These are phyloP conservation scores for Cystobasidium ongulense DNA, from an alignment of 768 basidiomycete genomes.

Conservation along the genomic window DNA sequence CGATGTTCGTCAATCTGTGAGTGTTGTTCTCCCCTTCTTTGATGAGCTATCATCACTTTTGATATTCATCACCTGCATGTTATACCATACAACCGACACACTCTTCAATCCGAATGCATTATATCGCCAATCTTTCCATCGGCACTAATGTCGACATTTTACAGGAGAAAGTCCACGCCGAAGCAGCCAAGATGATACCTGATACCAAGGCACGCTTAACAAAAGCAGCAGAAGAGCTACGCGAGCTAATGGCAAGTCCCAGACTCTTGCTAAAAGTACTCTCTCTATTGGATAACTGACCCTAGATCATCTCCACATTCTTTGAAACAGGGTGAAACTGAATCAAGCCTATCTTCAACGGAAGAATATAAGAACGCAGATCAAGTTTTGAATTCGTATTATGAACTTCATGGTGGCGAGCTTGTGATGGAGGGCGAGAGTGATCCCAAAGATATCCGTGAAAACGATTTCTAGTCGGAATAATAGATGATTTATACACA, in stretches of 20 bases:
- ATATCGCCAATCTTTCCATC: background rate
- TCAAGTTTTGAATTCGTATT: conserved; percentile 2
- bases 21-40: background rate
- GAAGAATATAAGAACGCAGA: conserved; percentile 26
- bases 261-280: background rate
- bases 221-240: conserved; percentile 23
- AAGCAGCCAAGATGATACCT: conserved; percentile 27
- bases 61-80: no score
- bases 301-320: background rate
- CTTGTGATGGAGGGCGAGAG: conserved; percentile 16
- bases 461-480: conserved; percentile 11
- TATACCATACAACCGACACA: no score
- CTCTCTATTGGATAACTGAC: background rate
- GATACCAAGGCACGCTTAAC: conserved; percentile 1
- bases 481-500: no score
- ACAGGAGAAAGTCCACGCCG: conserved; percentile 25
- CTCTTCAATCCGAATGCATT: no score
- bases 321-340: conserved; percentile 9
- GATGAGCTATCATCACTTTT: no score
- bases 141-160: background rate
- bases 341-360: background rate
- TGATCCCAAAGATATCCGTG: conserved; percentile 24
- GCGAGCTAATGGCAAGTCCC: conserved; percentile 12
- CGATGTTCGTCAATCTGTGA: conserved; percentile 14
- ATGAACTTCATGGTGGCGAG: conserved; percentile 15